phyloP scores from a whole-genome alignment of 108 stramenopile species.

The Pseudonitzschia delicatissima region DNA sequence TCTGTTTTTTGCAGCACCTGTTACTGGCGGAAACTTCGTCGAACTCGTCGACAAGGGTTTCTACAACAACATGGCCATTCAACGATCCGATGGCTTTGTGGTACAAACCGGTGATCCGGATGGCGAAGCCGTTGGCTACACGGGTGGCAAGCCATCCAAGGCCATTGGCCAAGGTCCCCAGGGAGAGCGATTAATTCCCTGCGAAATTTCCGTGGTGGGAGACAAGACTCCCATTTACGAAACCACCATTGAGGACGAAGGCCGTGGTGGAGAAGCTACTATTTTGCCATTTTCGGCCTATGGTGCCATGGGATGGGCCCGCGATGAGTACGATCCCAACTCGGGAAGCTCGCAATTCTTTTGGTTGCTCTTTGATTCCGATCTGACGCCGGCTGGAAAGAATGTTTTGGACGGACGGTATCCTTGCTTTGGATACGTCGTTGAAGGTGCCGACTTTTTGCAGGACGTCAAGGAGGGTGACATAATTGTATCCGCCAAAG shows the following conservation, averaged over 20 bases:
- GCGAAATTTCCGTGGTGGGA: constrained; percentile 85
- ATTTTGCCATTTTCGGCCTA: constrained; percentile 89
- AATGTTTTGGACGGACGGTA: constrained; percentile 95
- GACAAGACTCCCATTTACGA: constrained; percentile 93
- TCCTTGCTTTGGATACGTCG: constrained; percentile 93
- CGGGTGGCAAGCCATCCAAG: constrained; percentile 71
- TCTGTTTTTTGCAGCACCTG: constrained; percentile 56
- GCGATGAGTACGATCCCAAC: constrained; percentile 93
- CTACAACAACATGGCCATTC: constrained; percentile 94
- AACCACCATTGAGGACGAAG: constrained; percentile 92
- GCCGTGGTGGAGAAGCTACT: constrained; percentile 91
- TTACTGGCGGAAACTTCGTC: constrained; percentile 92
- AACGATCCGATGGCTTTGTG: constrained; percentile 95
- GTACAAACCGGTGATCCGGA: constrained; percentile 95
- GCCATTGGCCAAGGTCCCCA: constrained; percentile 71
- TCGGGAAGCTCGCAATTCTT: constrained; percentile 94
- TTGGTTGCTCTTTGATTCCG: constrained; percentile 95
- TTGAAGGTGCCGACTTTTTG: constrained; percentile 89
- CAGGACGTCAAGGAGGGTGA: constrained; percentile 92
- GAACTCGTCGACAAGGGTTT: constrained; percentile 95
- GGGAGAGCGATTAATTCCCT: constrained; percentile 88
- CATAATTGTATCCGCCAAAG: constrained; percentile 90
- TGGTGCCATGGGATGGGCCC: constrained; percentile 96
- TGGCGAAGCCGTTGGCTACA: constrained; percentile 88
- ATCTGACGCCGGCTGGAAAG: constrained; percentile 98